phyloP scores from a whole-genome alignment of 352 stramenopile species.

The Blastocystis sp. region DNA sequence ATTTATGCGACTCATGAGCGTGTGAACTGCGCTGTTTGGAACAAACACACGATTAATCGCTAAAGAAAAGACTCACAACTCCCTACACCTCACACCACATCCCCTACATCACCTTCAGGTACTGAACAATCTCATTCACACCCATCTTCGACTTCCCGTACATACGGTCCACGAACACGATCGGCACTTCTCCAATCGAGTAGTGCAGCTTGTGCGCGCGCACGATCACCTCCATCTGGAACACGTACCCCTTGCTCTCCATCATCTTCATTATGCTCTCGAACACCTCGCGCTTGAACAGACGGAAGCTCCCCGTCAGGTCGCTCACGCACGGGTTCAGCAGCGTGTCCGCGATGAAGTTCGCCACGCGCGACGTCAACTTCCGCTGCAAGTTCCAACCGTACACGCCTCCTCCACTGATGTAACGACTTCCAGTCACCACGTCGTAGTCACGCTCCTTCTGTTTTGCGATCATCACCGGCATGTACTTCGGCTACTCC shows the following conservation, averaged over 20 bases:
- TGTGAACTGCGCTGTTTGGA: neutral
- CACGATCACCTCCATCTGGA: slow-evolving; percentile 98
- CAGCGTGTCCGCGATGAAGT: slow-evolving; percentile 93
- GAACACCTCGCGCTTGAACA: slow-evolving; percentile 91
- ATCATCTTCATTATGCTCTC: slow-evolving; percentile 88
- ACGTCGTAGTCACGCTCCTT: slow-evolving; percentile 80
- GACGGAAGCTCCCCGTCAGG: slow-evolving; percentile 91
- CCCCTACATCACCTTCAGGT: slow-evolving; percentile 89
- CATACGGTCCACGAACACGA: slow-evolving; percentile 96
- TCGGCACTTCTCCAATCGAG: slow-evolving; percentile 89
- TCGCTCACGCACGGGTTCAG: slow-evolving; percentile 89
- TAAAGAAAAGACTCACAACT: slow-evolving; percentile 53
- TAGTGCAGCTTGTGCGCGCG: slow-evolving; percentile 85
- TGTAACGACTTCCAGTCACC: slow-evolving; percentile 92
- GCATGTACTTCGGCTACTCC: slow-evolving; percentile 89
- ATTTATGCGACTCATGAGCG: slow-evolving; percentile 60
- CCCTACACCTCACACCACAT: slow-evolving; percentile 85
- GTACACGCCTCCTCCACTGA: slow-evolving; percentile 84
- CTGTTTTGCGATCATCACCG: slow-evolving; percentile 75
- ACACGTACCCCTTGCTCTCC: slow-evolving; percentile 87
- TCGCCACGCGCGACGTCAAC: slow-evolving; percentile 90
- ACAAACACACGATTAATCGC: neutral
- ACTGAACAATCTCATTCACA: slow-evolving; percentile 91
- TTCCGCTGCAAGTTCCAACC: slow-evolving; percentile 93
- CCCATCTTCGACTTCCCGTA: slow-evolving; percentile 97